Percentiles rank a stretch among this genome's conserved stretches.
Evolutionary conservation across 2,329 filamentous ascomycete genomes (phyloP).

Genomic region (Thermoascus crustaceus): DNA sequence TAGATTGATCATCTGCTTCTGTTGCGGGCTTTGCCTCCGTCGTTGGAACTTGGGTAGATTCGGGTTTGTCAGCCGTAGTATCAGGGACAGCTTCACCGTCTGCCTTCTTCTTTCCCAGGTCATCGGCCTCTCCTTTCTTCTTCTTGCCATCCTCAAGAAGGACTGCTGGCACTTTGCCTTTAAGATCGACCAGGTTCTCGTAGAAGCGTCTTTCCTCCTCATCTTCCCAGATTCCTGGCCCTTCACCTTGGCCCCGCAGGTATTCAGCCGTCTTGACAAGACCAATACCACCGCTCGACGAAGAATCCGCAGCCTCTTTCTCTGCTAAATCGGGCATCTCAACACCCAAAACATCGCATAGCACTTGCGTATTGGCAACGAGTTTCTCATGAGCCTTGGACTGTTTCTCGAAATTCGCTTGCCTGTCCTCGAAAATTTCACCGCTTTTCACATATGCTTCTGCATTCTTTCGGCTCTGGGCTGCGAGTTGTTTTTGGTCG

Average conservation of each 20-base stretch:
- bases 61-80: constrained; percentile 36
- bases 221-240: constrained; percentile 95
- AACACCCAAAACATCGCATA: constrained; percentile 77
- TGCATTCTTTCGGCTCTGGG: constrained; percentile 86
- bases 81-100: constrained; percentile 41
- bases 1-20: constrained; percentile 72
- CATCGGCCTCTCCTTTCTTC: constrained; percentile 76
- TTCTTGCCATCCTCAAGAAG: constrained; percentile 91
- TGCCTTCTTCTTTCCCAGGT: constrained; percentile 69
- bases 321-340: constrained; percentile 94
- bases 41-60: constrained; percentile 34
- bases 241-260: constrained; percentile 78
- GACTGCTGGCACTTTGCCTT: constrained; percentile 90
- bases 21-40: constrained; percentile 42
- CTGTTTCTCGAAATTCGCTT: constrained; percentile 91
- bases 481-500: constrained; percentile 83
- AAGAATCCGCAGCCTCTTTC: constrained; percentile 60
- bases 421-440: constrained; percentile 95
- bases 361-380: constrained; percentile 77
- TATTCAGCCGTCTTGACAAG: constrained; percentile 93
- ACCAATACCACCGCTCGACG: constrained; percentile 71
- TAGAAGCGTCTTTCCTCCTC: constrained; percentile 97
- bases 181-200: constrained; percentile 90
- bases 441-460: constrained; percentile 98
- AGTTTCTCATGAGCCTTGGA: constrained; percentile 87